These are phyloP conservation scores for Psilocybe cyanescens DNA, from an alignment of 768 basidiomycete species.

Conservation along the genomic window DNA sequence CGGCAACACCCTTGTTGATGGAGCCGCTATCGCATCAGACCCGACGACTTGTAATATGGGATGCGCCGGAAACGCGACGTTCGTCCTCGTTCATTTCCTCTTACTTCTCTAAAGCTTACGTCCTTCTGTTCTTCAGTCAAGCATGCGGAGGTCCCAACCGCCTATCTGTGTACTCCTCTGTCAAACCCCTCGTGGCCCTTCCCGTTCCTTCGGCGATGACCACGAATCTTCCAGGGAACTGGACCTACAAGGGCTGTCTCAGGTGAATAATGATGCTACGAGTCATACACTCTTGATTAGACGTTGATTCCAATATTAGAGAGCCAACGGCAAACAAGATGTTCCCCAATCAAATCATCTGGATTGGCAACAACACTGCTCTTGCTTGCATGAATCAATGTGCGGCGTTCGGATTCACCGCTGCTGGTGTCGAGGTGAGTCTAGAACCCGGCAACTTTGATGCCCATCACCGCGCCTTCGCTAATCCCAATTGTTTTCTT, in stretches of 20 bases:
- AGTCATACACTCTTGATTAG: background rate
- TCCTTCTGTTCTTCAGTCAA: constrained; percentile 39
- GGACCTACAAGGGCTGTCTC: constrained; percentile 70
- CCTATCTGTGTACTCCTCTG: constrained; percentile 70
- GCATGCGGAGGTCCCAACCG: constrained; percentile 76
- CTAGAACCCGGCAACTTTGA: constrained; percentile 1
- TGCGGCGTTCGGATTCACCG: constrained; percentile 71
- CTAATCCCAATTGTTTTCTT: constrained; percentile 9
- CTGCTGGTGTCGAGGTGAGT: constrained; percentile 62
- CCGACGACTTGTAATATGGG: constrained; percentile 66
- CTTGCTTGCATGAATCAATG: constrained; percentile 71
- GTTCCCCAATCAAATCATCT: constrained; percentile 65
- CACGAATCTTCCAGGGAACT: constrained; percentile 63
- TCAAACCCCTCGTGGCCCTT: constrained; percentile 50
- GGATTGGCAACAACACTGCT: constrained; percentile 65
- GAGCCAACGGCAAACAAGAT: constrained; percentile 49
- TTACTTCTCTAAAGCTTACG: constrained; percentile 9
- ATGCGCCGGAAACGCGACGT: constrained; percentile 74
- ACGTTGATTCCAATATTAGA: constrained; percentile 32
- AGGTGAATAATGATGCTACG: constrained; percentile 40
- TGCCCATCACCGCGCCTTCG: background rate
- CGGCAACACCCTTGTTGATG: constrained; percentile 64
- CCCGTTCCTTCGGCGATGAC: constrained; percentile 63
- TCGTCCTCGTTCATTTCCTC: constrained; percentile 25
- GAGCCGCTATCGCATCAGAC: constrained; percentile 53